These are phyloP conservation scores for Spizellomyces punctatus DNA, from an alignment of 192 early-diverging fungal species.

Conservation along the genomic window DNA sequence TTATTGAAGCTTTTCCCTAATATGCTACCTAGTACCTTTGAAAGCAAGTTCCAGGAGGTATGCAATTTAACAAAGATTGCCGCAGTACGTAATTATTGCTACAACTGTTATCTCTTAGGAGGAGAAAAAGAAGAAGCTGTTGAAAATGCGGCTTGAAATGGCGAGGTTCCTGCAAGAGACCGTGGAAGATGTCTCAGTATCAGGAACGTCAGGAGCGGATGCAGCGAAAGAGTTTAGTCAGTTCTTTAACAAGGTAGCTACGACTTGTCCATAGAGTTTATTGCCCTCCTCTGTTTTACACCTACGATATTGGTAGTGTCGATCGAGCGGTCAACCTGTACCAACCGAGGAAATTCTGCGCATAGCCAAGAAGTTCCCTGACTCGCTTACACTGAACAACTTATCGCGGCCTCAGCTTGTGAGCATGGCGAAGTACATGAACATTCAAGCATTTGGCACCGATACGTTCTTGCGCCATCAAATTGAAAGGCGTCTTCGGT, in stretches of 20 bases:
- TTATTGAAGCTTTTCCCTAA: constrained; percentile 92
- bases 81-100: background rate
- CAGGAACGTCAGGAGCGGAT: constrained; percentile 45
- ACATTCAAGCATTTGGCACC: constrained; percentile 95
- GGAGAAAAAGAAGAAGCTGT: constrained; percentile 90
- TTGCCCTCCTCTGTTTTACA: background rate
- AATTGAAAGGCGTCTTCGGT: constrained; percentile 83
- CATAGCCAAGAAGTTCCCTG: constrained; percentile 88
- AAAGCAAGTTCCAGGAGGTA: constrained; percentile 82
- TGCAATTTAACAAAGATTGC: background rate
- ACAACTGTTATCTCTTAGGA: constrained; percentile 57
- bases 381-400: constrained; percentile 91
- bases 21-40: constrained; percentile 96
- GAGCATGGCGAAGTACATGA: constrained; percentile 94
- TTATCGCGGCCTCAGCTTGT: constrained; percentile 93
- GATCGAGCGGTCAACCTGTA: constrained; percentile 68
- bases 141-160: constrained; percentile 93
- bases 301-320: constrained; percentile 8
- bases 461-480: constrained; percentile 93
- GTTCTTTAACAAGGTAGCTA: constrained; percentile 72
- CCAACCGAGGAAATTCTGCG: constrained; percentile 80
- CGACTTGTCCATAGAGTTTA: constrained; percentile 4
- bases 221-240: constrained; percentile 73
- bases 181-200: constrained; percentile 80
- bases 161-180: constrained; percentile 95